A percentile compares a stretch with the other conserved stretches of the same genome.
Evolutionary conservation across 1,284 basidiomycete species (phyloP).

Genomic region (Ganoderma multipileum): DNA sequence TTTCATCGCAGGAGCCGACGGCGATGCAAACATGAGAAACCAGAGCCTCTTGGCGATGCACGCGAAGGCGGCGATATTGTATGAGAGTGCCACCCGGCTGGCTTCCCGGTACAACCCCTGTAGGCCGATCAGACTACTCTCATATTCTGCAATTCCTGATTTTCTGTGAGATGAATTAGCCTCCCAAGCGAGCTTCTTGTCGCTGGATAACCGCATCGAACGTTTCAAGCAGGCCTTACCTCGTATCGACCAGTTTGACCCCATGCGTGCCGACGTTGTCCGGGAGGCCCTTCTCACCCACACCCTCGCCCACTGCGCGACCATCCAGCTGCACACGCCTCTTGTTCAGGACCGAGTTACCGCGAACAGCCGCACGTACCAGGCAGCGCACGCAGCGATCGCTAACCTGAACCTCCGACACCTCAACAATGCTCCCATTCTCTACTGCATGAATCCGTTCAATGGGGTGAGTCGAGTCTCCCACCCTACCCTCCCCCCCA

Average conservation of each 20-base stretch:
- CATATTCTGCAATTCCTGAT: conserved; percentile 5
- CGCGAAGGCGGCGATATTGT: conserved; percentile 46
- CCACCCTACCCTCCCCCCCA: not conserved
- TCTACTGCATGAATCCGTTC: conserved; percentile 29
- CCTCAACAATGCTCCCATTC: conserved; percentile 16
- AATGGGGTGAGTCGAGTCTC: conserved; percentile 20
- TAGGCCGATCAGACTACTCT: conserved; percentile 23
- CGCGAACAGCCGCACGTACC: conserved; percentile 29
- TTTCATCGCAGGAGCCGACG: conserved; percentile 39
- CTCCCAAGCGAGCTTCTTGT: conserved; percentile 37
- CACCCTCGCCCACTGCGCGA: conserved; percentile 43
- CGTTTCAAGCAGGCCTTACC: conserved; percentile 38
- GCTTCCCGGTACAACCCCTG: conserved; percentile 36
- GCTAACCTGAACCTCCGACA: conserved; percentile 16
- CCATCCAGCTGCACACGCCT: conserved; percentile 45
- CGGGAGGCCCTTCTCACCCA: conserved; percentile 42
- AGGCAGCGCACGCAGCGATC: conserved; percentile 28
- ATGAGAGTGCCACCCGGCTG: conserved; percentile 43
- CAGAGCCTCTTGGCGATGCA: conserved; percentile 41
- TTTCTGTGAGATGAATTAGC: conserved; percentile 26
- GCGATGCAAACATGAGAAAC: conserved; percentile 28
- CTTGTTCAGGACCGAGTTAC: conserved; percentile 31
- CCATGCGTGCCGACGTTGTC: conserved; percentile 26
- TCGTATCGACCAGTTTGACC: conserved; percentile 27
- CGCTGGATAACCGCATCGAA: conserved; percentile 41